These are phyloP conservation scores for Debaryomycetaceae sp. DNA, from an alignment of 1,139 yeast genomes.

Conservation along the genomic window DNA sequence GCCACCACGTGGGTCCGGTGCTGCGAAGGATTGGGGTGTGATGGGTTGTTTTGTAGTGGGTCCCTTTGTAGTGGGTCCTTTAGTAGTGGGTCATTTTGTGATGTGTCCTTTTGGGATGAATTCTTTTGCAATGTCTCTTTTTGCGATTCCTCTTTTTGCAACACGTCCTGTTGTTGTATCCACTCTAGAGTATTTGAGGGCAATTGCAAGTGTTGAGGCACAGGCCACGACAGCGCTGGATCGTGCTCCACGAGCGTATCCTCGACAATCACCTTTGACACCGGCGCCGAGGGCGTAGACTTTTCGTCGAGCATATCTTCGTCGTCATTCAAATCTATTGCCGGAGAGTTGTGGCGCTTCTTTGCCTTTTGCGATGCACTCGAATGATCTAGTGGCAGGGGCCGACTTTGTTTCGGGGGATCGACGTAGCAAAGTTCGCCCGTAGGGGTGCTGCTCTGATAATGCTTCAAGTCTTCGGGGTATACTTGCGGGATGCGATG, in stretches of 20 bases:
- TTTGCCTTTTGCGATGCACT: constrained; percentile 2
- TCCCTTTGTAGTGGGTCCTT: too few relatives aligned
- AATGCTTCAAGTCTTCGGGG: constrained; percentile 42
- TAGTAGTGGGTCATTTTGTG: too few relatives aligned
- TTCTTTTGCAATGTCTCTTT: too few relatives aligned
- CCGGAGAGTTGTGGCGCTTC: constrained; percentile 1
- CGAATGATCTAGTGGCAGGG: background rate
- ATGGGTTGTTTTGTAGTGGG: too few relatives aligned
- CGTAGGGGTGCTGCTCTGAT: constrained; percentile 27
- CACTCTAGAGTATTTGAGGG: background rate
- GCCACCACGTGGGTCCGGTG: background rate
- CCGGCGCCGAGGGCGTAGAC: background rate
- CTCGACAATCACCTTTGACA: background rate
- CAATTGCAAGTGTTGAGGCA: background rate
- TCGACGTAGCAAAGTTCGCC: constrained; percentile 22
- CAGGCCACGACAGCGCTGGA: background rate
- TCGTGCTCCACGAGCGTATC: background rate
- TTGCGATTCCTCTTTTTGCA: background rate
- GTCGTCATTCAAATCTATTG: background rate
- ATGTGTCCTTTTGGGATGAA: too few relatives aligned
- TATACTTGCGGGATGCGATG: constrained; percentile 49
- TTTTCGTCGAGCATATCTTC: background rate
- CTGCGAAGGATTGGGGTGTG: too few relatives aligned
- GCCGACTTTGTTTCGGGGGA: background rate
- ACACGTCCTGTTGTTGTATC: background rate